Evolutionary conservation across 257 asterid species (phyloP).

Genomic region (Eucommia ulmoides): DNA sequence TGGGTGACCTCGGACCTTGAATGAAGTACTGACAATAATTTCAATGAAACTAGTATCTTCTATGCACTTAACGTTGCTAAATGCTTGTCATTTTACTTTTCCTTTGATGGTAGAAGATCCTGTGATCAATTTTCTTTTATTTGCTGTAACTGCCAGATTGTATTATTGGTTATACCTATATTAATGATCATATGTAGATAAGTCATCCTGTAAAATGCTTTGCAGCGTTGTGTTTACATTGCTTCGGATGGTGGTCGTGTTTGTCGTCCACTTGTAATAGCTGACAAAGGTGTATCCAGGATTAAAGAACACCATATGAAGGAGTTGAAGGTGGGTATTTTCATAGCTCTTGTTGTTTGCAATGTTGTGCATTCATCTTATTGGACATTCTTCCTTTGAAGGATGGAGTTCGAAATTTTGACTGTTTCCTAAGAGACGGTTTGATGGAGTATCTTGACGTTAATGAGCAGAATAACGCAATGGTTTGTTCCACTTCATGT

Average conservation of each 20-base stretch:
- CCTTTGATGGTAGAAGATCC: too few species aligned
- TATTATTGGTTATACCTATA: too few species aligned
- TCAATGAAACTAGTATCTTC: too few species aligned
- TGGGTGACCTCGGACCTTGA: too few species aligned
- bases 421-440: slow-evolving; percentile 75
- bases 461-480: slow-evolving; percentile 91
- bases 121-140: too few species aligned
- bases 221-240: slow-evolving; percentile 87
- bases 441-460: slow-evolving; percentile 94
- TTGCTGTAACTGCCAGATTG: too few species aligned
- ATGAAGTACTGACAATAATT: too few species aligned
- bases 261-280: slow-evolving; percentile 95
- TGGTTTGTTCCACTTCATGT: slow-evolving; percentile 35
- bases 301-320: slow-evolving; percentile 92
- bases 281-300: slow-evolving; percentile 88
- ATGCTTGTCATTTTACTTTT: too few species aligned
- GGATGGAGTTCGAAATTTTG: slow-evolving; percentile 87
- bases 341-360: too few species aligned
- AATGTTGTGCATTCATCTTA: slow-evolving; percentile 14
- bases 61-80: too few species aligned
- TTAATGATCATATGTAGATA: not conserved
- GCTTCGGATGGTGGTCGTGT: slow-evolving; percentile 99
- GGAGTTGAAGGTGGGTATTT: slow-evolving; percentile 66
- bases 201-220: slow-evolving; percentile 12
- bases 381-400: slow-evolving; percentile 23